Percentiles rank a stretch among this genome's conserved stretches.
These are phyloP conservation scores for Backusella westeae DNA, from an alignment of 192 early-diverging fungal genomes.

Conservation along the genomic window DNA sequence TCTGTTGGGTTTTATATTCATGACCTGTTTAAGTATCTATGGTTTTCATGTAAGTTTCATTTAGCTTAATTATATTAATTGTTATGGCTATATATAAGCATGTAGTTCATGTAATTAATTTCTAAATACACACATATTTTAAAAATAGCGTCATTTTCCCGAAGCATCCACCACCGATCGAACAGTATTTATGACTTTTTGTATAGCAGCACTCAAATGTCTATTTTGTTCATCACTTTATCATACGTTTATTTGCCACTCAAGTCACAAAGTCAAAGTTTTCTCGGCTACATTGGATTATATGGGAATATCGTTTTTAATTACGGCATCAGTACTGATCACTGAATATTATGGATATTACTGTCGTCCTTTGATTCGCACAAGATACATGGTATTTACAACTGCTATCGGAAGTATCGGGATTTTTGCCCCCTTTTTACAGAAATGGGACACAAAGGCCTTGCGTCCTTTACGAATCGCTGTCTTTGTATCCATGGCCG, in stretches of 20 bases:
- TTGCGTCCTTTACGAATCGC: constrained; percentile 55
- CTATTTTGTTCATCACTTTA: constrained; percentile 60
- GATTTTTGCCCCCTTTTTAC: constrained; percentile 48
- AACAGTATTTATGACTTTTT: constrained; percentile 53
- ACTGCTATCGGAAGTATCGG: constrained; percentile 48
- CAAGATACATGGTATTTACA: constrained; percentile 51
- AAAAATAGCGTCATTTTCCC: constrained; percentile 31
- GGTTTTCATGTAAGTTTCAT: constrained; percentile 35
- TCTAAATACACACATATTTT: too few relatives aligned
- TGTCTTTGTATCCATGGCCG: constrained; percentile 53
- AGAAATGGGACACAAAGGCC: constrained; percentile 51
- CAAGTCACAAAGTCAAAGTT: constrained; percentile 45
- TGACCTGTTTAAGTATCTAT: constrained; percentile 27
- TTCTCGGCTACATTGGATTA: constrained; percentile 61
- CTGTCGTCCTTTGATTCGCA: constrained; percentile 38
- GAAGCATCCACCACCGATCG: constrained; percentile 34
- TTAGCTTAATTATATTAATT: not conserved
- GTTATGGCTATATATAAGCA: too few relatives aligned
- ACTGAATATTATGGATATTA: constrained; percentile 62
- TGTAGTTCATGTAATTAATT: too few relatives aligned
- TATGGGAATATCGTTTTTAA: constrained; percentile 63
- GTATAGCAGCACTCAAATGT: constrained; percentile 57
- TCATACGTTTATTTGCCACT: constrained; percentile 61
- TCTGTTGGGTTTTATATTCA: constrained; percentile 36
- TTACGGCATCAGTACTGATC: constrained; percentile 56